These are phyloP conservation scores for Syzygium grande DNA, from an alignment of 345 rosid genomes.

Conservation along the genomic window DNA sequence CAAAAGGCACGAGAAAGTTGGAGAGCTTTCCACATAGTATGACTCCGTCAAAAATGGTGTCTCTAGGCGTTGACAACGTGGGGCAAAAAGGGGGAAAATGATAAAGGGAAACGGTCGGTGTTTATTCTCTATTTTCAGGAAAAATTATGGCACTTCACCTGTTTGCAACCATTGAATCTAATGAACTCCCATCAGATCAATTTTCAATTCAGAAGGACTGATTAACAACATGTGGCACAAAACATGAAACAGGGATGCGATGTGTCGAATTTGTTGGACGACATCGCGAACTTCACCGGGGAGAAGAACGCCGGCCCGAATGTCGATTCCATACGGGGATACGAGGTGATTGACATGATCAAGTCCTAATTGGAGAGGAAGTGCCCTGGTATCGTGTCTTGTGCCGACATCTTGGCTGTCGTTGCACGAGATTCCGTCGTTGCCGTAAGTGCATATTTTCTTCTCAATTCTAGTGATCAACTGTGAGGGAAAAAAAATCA, in stretches of 20 bases:
- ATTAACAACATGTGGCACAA: background rate
- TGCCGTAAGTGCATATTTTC: background rate
- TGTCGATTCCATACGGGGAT: slow-evolving; percentile 20
- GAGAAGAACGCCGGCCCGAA: slow-evolving; percentile 13
- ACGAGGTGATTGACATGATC: slow-evolving; percentile 16
- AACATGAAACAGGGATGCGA: slow-evolving; percentile 18
- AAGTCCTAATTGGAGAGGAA: slow-evolving; percentile 13
- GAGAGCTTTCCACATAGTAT: background rate
- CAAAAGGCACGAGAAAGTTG: background rate
- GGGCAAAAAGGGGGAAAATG: background rate
- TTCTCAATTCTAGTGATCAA: background rate
- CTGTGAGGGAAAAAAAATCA: background rate
- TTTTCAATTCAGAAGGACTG: background rate
- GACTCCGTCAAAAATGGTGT: background rate
- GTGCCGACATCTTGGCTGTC: slow-evolving; percentile 19
- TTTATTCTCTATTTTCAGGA: background rate
- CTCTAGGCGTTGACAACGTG: background rate
- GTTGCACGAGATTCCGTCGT: slow-evolving; percentile 22
- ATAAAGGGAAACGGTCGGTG: background rate
- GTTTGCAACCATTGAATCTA: background rate
- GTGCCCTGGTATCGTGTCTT: slow-evolving; percentile 15
- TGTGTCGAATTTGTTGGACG: slow-evolving; percentile 5
- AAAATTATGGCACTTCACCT: background rate
- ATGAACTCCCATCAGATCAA: background rate
- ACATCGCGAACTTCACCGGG: slow-evolving; percentile 5